Evolutionary conservation across 305 asterid genomes (phyloP).

Genomic region (Solanum hybrid): DNA sequence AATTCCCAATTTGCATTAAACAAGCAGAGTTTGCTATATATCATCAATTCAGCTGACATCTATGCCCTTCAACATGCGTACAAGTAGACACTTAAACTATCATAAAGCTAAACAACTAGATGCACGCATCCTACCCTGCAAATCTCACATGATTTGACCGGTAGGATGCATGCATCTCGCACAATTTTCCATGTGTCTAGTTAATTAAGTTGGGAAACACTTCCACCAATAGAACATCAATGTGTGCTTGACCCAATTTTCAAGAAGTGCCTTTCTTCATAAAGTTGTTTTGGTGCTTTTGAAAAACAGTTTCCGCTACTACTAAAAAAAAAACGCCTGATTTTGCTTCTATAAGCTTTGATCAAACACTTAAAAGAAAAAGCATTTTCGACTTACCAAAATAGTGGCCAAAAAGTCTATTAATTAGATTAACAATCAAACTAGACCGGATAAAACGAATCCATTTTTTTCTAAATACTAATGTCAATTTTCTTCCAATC

Average conservation of each 20-base stretch:
- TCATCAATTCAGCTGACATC: background rate
- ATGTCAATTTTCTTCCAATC: background rate
- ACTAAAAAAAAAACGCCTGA: background rate
- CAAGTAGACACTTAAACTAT: too few species aligned
- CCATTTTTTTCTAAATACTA: background rate
- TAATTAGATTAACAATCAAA: background rate
- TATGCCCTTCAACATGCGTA: too few species aligned
- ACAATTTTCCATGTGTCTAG: background rate
- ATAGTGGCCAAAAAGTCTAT: background rate
- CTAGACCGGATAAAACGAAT: background rate
- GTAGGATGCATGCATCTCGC: background rate
- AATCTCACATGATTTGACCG: background rate
- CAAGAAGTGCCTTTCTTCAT: too few species aligned
- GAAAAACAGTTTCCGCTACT: too few species aligned
- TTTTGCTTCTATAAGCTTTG: background rate
- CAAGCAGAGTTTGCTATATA: background rate
- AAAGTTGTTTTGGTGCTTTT: too few species aligned
- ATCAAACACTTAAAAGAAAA: background rate
- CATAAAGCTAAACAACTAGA: too few species aligned
- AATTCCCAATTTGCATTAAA: background rate
- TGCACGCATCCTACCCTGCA: background rate
- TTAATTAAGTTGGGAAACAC: background rate
- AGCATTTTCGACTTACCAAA: background rate
- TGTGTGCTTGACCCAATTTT: background rate
- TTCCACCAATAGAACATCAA: background rate